Percentiles rank a stretch among this genome's conserved stretches.
Conservation (phyloP, 2,329 filamentous ascomycete species). For the Xylaria multiplex region DNA sequence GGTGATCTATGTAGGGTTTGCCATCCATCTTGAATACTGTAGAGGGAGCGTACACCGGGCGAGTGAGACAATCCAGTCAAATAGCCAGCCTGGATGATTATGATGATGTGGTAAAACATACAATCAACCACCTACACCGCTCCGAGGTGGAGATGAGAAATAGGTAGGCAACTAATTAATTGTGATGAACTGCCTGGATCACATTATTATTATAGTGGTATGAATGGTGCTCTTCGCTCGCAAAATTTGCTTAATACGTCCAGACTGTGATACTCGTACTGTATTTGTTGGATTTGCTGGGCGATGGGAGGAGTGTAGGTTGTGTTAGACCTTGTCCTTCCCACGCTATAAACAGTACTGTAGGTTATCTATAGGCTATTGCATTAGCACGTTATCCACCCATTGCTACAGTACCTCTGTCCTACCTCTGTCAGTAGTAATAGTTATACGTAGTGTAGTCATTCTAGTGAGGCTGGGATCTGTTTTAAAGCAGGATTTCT, state of each 20-base stretch:
- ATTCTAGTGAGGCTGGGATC: slow-evolving; percentile 32
- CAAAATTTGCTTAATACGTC: background rate
- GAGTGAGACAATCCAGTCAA: slow-evolving; percentile 26
- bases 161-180: slow-evolving; percentile 2
- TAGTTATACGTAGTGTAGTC: slow-evolving; percentile 12
- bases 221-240: background rate
- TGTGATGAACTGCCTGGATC: slow-evolving; percentile 6
- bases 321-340: slow-evolving; percentile 15
- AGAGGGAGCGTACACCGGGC: background rate
- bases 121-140: slow-evolving; percentile 27
- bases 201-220: background rate
- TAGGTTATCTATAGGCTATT: background rate
- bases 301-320: slow-evolving; percentile 3
- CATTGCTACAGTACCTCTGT: slow-evolving; percentile 1
- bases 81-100: background rate
- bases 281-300: slow-evolving; percentile 20
- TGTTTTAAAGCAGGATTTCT: slow-evolving; percentile 34
- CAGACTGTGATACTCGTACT: slow-evolving; percentile 11
- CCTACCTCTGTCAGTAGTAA: background rate
- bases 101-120: slow-evolving; percentile 12
- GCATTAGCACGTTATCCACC: slow-evolving; percentile 12
- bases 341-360: background rate
- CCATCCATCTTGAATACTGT: background rate
- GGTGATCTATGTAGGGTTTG: background rate
- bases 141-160: slow-evolving; percentile 2